A percentile compares a stretch with the other conserved stretches of the same genome.
These are phyloP conservation scores for Gymnopilus junonius DNA, from an alignment of 768 basidiomycete species.

Conservation along the genomic window DNA sequence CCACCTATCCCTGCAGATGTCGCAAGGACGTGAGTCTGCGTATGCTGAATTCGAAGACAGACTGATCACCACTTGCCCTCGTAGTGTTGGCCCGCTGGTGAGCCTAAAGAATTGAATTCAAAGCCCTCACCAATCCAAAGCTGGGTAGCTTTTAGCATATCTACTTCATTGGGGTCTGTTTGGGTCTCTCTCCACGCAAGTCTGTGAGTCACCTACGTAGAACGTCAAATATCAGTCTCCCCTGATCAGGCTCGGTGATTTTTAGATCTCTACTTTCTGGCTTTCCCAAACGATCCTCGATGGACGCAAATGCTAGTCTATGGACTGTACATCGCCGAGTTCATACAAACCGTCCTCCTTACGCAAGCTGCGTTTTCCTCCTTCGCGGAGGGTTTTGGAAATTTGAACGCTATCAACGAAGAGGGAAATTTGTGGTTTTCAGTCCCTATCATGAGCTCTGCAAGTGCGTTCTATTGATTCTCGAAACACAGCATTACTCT, in stretches of 20 bases:
- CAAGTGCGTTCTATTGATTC: slow-evolving; percentile 14
- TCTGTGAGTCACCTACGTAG: slow-evolving; percentile 20
- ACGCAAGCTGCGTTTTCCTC: slow-evolving; percentile 25
- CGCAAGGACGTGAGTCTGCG: neutral
- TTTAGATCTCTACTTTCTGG: slow-evolving; percentile 31
- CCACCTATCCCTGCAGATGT: neutral
- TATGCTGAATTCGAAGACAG: neutral
- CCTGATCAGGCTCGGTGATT: too few relatives aligned
- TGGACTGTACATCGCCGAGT: slow-evolving; percentile 14
- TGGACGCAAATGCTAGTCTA: slow-evolving; percentile 24
- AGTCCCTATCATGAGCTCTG: slow-evolving; percentile 23
- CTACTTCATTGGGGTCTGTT: slow-evolving; percentile 15
- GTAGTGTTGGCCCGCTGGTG: slow-evolving; percentile 3
- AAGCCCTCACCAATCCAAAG: neutral
- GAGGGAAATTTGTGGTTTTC: slow-evolving; percentile 26
- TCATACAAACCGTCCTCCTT: slow-evolving; percentile 21
- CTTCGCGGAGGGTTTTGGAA: slow-evolving; percentile 28
- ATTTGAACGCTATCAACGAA: slow-evolving; percentile 18
- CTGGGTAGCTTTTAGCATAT: slow-evolving; percentile 6
- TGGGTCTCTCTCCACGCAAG: slow-evolving; percentile 16
- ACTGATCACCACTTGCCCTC: too few relatives aligned
- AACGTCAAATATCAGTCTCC: too few relatives aligned
- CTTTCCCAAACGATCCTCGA: slow-evolving; percentile 28
- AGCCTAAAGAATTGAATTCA: neutral
- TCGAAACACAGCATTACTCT: neutral